A percentile compares a stretch with the other conserved stretches of the same genome.
Evolutionary conservation across 2,329 filamentous ascomycete species (phyloP).

Genomic region (Penicillium sp.): DNA sequence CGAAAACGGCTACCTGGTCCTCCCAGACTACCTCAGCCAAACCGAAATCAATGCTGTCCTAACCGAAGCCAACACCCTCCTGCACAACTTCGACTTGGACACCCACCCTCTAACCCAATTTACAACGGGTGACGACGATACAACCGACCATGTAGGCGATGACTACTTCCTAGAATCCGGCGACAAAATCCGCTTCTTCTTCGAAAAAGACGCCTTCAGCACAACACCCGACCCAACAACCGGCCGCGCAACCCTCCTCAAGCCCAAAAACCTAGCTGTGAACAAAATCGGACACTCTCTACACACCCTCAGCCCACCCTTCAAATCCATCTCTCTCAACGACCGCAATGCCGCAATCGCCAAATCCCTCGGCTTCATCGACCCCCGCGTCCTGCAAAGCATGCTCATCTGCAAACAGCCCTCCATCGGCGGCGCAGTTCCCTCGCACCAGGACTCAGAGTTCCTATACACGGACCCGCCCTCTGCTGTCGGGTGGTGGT

Average conservation of each 20-base stretch:
- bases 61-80: constrained; percentile 70
- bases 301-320: constrained; percentile 68
- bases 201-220: constrained; percentile 78
- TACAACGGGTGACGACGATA: constrained; percentile 73
- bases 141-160: constrained; percentile 80
- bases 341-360: constrained; percentile 64
- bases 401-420: constrained; percentile 99
- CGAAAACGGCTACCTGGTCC: constrained; percentile 84
- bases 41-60: constrained; percentile 69
- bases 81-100: constrained; percentile 73
- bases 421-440: constrained; percentile 89
- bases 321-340: constrained; percentile 54
- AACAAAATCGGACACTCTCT: constrained; percentile 87
- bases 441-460: constrained; percentile 86
- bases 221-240: constrained; percentile 41
- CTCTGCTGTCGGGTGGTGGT: constrained; percentile 93
- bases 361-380: constrained; percentile 67
- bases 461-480: constrained; percentile 91
- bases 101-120: constrained; percentile 93
- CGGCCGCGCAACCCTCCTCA: constrained; percentile 61
- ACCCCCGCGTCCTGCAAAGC: constrained; percentile 81
- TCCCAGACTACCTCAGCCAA: constrained; percentile 72
- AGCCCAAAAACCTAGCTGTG: constrained; percentile 80
- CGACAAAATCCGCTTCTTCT: constrained; percentile 95
- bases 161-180: constrained; percentile 89